Evolutionary conservation across 2,329 filamentous ascomycete genomes (phyloP).

Genomic region (Talaromyces sp.): DNA sequence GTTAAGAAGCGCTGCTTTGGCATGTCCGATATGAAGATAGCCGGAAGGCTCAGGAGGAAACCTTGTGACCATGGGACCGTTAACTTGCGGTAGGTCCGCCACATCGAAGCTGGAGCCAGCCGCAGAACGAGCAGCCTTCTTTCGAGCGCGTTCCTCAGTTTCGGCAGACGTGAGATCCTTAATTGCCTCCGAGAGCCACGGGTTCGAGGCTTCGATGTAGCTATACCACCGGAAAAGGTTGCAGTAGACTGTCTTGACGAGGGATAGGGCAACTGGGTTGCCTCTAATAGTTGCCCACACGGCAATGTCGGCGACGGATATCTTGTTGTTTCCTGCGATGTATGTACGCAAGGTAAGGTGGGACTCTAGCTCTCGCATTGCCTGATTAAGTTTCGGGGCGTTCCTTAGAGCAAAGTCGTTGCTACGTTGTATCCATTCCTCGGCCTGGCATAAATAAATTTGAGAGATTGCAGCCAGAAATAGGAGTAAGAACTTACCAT

Average conservation of each 20-base stretch:
- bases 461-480: not conserved
- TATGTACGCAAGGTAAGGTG: conserved; percentile 83
- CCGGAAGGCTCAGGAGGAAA: conserved; percentile 96
- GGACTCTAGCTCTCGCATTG: conserved; percentile 62
- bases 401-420: not conserved
- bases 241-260: conserved; percentile 39
- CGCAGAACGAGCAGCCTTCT: not conserved
- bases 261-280: conserved; percentile 70
- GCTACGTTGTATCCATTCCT: not conserved
- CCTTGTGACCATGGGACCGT: conserved; percentile 82
- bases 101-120: not conserved
- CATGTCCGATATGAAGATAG: conserved; percentile 92
- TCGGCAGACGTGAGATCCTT: not conserved
- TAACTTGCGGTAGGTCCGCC: conserved; percentile 74
- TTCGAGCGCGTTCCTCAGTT: not conserved
- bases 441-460: not conserved
- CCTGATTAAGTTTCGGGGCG: not conserved
- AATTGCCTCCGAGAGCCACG: conserved; percentile 62
- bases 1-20: conserved; percentile 86
- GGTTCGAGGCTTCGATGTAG: conserved; percentile 74
- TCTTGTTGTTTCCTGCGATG: conserved; percentile 65
- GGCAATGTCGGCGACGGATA: conserved; percentile 70
- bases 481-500: not conserved
- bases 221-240: conserved; percentile 83
- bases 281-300: conserved; percentile 76